phyloP scores from a whole-genome alignment of 495 filamentous ascomycete species.

The Neurospora sp. region DNA sequence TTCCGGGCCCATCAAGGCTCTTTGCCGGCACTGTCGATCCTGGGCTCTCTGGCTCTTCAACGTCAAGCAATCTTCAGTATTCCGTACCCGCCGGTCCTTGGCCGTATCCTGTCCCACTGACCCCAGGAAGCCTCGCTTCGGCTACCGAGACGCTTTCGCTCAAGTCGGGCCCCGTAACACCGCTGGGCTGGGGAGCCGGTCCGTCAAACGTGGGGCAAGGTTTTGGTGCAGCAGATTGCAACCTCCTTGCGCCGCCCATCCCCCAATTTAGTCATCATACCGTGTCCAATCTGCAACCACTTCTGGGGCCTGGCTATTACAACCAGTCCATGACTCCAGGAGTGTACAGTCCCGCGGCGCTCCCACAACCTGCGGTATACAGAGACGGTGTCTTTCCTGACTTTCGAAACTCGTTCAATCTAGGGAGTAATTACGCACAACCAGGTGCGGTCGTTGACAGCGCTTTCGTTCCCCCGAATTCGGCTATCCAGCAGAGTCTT shows the following conservation, averaged over 20 bases:
- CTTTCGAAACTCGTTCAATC: constrained; percentile 20
- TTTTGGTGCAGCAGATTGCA: constrained; percentile 6
- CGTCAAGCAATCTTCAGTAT: constrained; percentile 2
- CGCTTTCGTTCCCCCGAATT: constrained; percentile 21
- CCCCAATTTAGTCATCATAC: constrained; percentile 29
- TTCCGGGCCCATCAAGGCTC: constrained; percentile 40
- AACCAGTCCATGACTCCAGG: constrained; percentile 55
- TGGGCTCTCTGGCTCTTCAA: constrained; percentile 3
- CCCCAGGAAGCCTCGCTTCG: background rate
- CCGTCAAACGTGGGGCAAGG: constrained; percentile 3
- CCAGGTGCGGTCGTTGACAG: constrained; percentile 23
- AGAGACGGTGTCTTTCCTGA: constrained; percentile 54
- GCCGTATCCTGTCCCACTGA: constrained; percentile 9
- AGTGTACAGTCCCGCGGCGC: constrained; percentile 58
- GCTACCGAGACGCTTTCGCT: background rate
- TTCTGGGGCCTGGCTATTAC: constrained; percentile 61
- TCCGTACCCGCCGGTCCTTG: constrained; percentile 10
- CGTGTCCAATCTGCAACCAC: constrained; percentile 50
- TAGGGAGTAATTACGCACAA: constrained; percentile 21
- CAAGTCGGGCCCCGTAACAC: constrained; percentile 2
- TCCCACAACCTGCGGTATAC: constrained; percentile 65
- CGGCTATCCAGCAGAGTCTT: constrained; percentile 14
- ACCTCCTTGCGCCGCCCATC: constrained; percentile 14
- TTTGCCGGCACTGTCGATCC: constrained; percentile 23
- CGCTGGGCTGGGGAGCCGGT: constrained; percentile 15